Evolutionary conservation across 2,329 filamentous ascomycete species (phyloP), one percentile per base, ranked within the genome.

Genomic region (Colletotrichum sp.): DNA sequence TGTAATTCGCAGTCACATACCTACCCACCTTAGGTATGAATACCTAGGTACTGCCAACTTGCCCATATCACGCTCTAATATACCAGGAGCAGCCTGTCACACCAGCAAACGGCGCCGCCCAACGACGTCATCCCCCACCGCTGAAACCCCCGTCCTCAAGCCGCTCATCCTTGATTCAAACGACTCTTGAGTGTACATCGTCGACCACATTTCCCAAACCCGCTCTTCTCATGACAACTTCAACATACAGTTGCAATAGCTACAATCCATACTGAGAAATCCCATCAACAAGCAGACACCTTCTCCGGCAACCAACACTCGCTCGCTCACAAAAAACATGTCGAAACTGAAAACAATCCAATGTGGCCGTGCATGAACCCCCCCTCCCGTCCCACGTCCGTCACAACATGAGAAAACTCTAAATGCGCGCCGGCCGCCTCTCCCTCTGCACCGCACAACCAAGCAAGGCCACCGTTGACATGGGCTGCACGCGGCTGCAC

Each of bases 321-420:
- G 63, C 24, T 10, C 12, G 57, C 1, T 21, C 8, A 30, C 5
- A n/a, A 12, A 26, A 30, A 16, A 10, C 10, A 15, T 2, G n/a
- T 70, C 36, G 57, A 70, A 70, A 63, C 57, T 36, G 21, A 43
- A 52, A 61, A 18, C 21, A 59, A 13, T 24, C 10, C 43, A 21
- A 48, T 32, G 36, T 12, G 26, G 34, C 59, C 68, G 36, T 65
- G 68, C 59, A 71, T 64, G 60, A 64, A 71, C 60, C 60, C 24
- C 24, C 39, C 64, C 9, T 67, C 63, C 59, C 59, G 26, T 18
- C 26, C 55, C 8, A 70, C 68, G 59, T 28, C 43, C 60, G 68
- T 71, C 68, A 71, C 60, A 34, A 65, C 68, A 55, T 71, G 68
- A 65, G 59, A 65, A 26, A 71, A 72, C 43, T 65, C 15, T 66